Evolutionary conservation across 257 asterid species (phyloP).

Genomic region (Solanum peruvianum): DNA sequence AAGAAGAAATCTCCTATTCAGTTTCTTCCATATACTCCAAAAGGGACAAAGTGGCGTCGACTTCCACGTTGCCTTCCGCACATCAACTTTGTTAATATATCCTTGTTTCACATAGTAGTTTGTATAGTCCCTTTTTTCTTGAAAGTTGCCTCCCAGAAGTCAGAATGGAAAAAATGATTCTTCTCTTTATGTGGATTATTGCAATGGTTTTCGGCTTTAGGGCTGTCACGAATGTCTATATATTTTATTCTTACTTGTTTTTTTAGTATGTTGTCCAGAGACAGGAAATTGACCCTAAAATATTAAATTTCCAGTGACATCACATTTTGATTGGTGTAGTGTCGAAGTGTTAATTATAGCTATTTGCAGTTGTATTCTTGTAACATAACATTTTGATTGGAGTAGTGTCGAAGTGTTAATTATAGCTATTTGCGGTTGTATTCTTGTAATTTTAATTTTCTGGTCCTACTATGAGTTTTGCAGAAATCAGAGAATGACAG

Average conservation of each 20-base stretch:
- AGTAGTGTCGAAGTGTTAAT: background rate
- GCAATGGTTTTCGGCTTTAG: background rate
- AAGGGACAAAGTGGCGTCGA: background rate
- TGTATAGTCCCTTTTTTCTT: background rate
- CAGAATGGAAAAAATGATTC: background rate
- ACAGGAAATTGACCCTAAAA: background rate
- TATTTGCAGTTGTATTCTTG: background rate
- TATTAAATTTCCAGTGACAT: background rate
- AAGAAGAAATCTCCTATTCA: background rate
- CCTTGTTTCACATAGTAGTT: background rate
- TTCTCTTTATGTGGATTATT: background rate
- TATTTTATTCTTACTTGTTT: background rate
- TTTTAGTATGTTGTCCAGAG: background rate
- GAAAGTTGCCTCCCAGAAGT: background rate
- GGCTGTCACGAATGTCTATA: background rate
- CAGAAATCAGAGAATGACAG: constrained; percentile 99
- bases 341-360: background rate
- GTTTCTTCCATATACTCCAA: background rate
- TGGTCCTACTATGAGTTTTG: background rate
- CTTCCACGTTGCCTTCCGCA: background rate
- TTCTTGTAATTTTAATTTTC: background rate
- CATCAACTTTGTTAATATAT: background rate
- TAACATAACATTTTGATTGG: background rate
- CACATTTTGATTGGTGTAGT: background rate
- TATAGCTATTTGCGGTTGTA: background rate